Evolutionary conservation across 1,139 yeast genomes (phyloP).

Genomic region (Saccharomycopsis crataegensis): DNA sequence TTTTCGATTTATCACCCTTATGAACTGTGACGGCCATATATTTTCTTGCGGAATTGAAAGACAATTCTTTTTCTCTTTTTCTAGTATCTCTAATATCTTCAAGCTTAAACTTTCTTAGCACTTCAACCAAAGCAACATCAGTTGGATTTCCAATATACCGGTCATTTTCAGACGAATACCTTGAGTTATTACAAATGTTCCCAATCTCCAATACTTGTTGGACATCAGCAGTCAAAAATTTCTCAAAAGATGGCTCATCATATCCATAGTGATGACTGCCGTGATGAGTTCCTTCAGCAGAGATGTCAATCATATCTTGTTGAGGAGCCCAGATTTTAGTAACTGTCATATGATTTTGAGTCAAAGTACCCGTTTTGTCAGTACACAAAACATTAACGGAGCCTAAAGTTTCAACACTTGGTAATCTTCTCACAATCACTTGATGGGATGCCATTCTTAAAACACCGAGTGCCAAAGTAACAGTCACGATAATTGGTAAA

Average conservation of each 20-base stretch:
- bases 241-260: conserved; percentile 38
- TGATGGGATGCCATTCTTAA: conserved; percentile 89
- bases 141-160: conserved; percentile 87
- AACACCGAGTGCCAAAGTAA: conserved; percentile 90
- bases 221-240: conserved; percentile 45
- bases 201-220: conserved; percentile 56
- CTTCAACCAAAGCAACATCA: conserved; percentile 82
- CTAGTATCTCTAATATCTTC: conserved; percentile 59
- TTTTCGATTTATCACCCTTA: conserved; percentile 50
- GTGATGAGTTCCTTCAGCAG: not conserved
- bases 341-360: conserved; percentile 91
- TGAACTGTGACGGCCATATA: conserved; percentile 75
- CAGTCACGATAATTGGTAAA: conserved; percentile 92
- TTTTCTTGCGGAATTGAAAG: conserved; percentile 79
- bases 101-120: conserved; percentile 60
- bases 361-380: conserved; percentile 80
- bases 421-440: conserved; percentile 88
- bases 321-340: conserved; percentile 79
- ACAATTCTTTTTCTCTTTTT: conserved; percentile 61
- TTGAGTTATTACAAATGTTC: conserved; percentile 75
- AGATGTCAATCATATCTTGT: conserved; percentile 25
- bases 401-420: conserved; percentile 82
- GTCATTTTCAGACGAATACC: conserved; percentile 60
- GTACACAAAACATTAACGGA: conserved; percentile 45
- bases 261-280: not conserved